Base-by-base conservation (phyloP, 495 filamentous ascomycete genomes). In the Penicillium bialowiezense region DNA sequence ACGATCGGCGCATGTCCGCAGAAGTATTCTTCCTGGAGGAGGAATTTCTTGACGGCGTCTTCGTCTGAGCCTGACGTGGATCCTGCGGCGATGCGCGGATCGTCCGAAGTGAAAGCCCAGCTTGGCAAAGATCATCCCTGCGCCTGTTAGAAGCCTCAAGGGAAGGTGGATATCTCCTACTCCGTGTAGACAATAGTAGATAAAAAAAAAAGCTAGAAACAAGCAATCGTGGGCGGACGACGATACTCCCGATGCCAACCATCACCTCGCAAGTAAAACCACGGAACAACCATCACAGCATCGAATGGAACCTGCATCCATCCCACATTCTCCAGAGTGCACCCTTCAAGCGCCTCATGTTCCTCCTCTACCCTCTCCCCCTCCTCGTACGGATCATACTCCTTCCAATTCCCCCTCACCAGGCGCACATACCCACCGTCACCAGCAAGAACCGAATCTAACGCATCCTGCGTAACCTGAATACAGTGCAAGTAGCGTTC, bases 401-500 rank as follows among this genome's bases (percentile, higher is more conserved):
- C 50, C 49, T 48, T 34, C 59, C 55, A 62, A 32, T 43, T 40
- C 32, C 45, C 53, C 14, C 40, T 32, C 23, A 62, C 50, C 14
- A 62, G 33, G 24, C 54, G 49, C 48, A 60, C 49, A 35, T 41
- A 54, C 44, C 47, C 40, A 20, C 31, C 6, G 23, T 48, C 26
- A 48, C 24, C 13, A 20, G 43, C 31, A 14, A 61, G 46, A 26
- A 54, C 58, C 2, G 44, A 56, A 9, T 52, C 44, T 45, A 61
- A 50, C 12, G 35, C 43, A 23, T 58, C 55, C 18, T 50, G 51
- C 32, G 58, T 53, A 19, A 62, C 48, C 48, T 50, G 43, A 9
- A 64, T 44, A 41, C 50, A 52, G 44, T 51, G 59, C 9, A 19
- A 33, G 29, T 64, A 64, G 17, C 61, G 50, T 41, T 51, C 36